phyloP scores from a whole-genome alignment of 768 basidiomycete species.

The Russula foetens region DNA sequence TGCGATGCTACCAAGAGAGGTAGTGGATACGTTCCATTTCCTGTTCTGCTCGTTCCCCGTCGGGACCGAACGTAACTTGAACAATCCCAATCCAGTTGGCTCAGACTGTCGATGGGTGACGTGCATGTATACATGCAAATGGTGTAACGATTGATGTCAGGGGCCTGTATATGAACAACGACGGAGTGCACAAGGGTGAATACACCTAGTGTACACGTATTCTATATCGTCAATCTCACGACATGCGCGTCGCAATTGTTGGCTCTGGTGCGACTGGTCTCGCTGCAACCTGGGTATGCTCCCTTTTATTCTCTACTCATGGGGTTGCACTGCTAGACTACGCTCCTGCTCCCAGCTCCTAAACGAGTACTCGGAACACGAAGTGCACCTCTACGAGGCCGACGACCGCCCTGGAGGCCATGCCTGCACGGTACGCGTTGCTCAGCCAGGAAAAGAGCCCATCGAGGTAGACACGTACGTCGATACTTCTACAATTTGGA shows the following conservation, averaged over 20 bases:
- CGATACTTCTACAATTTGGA: neutral
- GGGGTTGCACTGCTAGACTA: neutral
- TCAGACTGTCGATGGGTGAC: too few species aligned
- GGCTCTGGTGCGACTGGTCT: slow-evolving; percentile 75
- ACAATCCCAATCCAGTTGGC: too few species aligned
- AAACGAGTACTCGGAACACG: slow-evolving; percentile 66
- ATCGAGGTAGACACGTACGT: slow-evolving; percentile 67
- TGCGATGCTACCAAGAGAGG: too few species aligned
- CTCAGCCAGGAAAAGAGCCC: slow-evolving; percentile 30
- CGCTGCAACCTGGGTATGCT: slow-evolving; percentile 63
- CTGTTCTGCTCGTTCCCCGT: too few species aligned
- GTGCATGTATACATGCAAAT: too few species aligned
- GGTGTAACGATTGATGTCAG: too few species aligned
- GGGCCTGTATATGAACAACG: too few species aligned
- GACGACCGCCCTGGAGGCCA: slow-evolving; percentile 65
- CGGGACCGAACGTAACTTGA: too few species aligned
- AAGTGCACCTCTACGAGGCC: slow-evolving; percentile 68
- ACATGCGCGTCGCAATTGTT: slow-evolving; percentile 61
- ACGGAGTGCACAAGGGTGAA: too few species aligned
- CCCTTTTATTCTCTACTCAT: neutral
- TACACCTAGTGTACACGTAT: too few species aligned
- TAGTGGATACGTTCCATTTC: too few species aligned
- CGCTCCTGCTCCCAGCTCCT: slow-evolving; percentile 38
- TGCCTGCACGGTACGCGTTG: slow-evolving; percentile 61
- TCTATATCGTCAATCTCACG: too few species aligned